Base-by-base conservation (phyloP, 2,329 filamentous ascomycete species). In the Phyllosticta paracitricarpa region DNA sequence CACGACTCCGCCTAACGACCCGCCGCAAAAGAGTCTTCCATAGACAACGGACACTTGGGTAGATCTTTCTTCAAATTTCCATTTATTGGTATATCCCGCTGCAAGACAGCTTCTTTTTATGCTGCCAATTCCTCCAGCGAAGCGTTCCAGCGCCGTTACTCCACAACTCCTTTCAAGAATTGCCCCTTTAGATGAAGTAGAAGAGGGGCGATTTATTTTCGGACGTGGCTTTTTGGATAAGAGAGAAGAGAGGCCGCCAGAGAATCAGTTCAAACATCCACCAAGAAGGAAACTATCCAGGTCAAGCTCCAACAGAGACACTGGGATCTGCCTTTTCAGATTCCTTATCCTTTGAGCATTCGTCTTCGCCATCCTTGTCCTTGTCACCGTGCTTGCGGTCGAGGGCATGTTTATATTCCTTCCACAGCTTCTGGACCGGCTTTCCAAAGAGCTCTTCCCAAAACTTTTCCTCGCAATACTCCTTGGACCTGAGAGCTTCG, bases 371-470 rank as follows among this genome's bases (percentile, higher is more conserved):
- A 40, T 57, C n/a, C 12, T 61, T 54, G 26, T 24, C 19, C 19
- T 61, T 51, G 64, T 85, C 69, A 65, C 75, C 40, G n/a, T 48
- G 40, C 6, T 48, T 48, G 3, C n/a, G 17, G 6, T 48, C 40
- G 40, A 48, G 40, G 17, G 40, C 76, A 64, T 73, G 69, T 28
- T 76, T 79, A 75, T 97, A 97, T 63, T 89, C 85, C 22, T 79
- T 76, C 88, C 90, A 97, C 30, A 97, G 75, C 64, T 86, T 78
- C 54, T 82, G 77, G 0, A 96, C 84, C 0, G 81, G 78, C 52
- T 78, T 72, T 0, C 88, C 89, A 67, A 90, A 83, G 26, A 93
- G 76, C 65, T 81, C 78, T 4, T 81, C 76, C 91, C 89, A 88
- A 72, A 94, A 84, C 58, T 73, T 68, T 5, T 56, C 56, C 10